phyloP scores from a whole-genome alignment of 2,329 filamentous ascomycete species.

The Penicillium sp. region DNA sequence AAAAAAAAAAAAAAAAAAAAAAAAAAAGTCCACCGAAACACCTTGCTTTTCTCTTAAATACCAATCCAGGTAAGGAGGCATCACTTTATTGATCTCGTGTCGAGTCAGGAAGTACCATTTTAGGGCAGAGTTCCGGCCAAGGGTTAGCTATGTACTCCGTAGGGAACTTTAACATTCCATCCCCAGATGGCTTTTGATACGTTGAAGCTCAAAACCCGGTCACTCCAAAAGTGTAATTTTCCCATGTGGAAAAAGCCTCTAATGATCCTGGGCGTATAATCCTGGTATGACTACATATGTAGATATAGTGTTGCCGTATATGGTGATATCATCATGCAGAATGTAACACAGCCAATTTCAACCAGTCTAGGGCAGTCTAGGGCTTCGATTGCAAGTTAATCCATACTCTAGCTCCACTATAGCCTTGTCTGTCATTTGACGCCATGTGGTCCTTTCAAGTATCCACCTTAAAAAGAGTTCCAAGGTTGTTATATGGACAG shows the following conservation, averaged over 20 bases:
- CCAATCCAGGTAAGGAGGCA: background rate
- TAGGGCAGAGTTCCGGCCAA: background rate
- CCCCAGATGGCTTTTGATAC: background rate
- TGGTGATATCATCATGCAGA: background rate
- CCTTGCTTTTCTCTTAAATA: background rate
- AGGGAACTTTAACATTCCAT: background rate
- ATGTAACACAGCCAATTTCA: background rate
- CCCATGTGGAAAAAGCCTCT: background rate
- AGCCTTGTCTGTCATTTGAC: background rate
- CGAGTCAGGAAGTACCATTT: background rate
- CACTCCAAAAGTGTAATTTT: background rate
- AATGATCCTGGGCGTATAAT: background rate
- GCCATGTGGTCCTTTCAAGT: background rate
- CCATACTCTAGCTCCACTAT: background rate
- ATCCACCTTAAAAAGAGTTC: background rate
- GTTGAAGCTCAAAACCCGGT: background rate
- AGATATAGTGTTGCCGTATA: background rate
- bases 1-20: background rate
- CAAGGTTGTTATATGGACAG: background rate
- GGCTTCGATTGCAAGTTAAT: background rate
- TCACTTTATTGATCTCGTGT: background rate
- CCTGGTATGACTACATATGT: background rate
- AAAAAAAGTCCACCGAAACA: background rate
- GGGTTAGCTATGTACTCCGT: background rate
- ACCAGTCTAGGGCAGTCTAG: background rate